phyloP scores from a whole-genome alignment of 805 yeast genomes.

The Kodamaea nitidulidarum region DNA sequence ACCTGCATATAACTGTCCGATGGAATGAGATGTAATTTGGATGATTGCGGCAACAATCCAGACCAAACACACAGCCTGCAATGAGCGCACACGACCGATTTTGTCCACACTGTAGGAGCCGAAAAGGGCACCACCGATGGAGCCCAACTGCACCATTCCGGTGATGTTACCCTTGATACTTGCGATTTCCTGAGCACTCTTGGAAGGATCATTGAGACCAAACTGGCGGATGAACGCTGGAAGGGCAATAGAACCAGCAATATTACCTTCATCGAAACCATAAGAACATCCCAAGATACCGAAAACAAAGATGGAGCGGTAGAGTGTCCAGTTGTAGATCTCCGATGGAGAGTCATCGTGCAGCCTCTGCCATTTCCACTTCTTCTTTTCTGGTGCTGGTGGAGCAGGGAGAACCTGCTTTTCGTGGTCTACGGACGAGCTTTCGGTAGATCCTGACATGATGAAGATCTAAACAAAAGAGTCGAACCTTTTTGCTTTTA shows the following conservation, averaged over 20 bases:
- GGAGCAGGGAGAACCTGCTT: slow-evolving; percentile 3
- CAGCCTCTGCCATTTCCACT: slow-evolving; percentile 16
- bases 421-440: slow-evolving; percentile 5
- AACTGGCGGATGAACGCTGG: slow-evolving; percentile 17
- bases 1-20: slow-evolving; percentile 24
- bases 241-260: slow-evolving; percentile 20
- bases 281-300: slow-evolving; percentile 36
- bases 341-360: slow-evolving; percentile 19
- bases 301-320: slow-evolving; percentile 42
- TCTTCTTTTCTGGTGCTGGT: slow-evolving; percentile 4
- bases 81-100: slow-evolving; percentile 41
- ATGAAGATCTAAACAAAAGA: neutral
- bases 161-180: slow-evolving; percentile 21
- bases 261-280: slow-evolving; percentile 23
- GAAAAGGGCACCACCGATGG: slow-evolving; percentile 20
- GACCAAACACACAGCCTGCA: slow-evolving; percentile 16
- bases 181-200: slow-evolving; percentile 20
- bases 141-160: slow-evolving; percentile 24
- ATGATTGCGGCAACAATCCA: slow-evolving; percentile 28
- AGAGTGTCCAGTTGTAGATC: slow-evolving; percentile 20
- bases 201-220: slow-evolving; percentile 17
- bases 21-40: slow-evolving; percentile 15
- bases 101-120: slow-evolving; percentile 24
- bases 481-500: neutral
- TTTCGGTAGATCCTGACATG: neutral